Conservation (phyloP, 106 monocot genomes). For the Apostasia shenzhenica region DNA sequence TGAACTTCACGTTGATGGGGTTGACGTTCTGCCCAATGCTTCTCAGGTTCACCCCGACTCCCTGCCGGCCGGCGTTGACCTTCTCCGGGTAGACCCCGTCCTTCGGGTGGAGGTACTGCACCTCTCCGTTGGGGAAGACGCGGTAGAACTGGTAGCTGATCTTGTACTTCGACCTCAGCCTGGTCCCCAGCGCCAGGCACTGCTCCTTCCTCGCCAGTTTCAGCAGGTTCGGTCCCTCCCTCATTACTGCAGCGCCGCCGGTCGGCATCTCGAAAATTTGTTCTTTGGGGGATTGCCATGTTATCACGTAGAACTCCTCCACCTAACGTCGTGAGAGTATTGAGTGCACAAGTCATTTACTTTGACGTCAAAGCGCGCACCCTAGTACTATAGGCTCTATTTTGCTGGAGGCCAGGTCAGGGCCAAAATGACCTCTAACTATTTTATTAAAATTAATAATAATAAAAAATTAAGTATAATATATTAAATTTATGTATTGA, state of each 20-base stretch:
- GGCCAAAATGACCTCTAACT: no score
- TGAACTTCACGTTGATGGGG: constrained; percentile 96
- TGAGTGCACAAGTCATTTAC: no score
- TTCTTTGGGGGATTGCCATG: constrained; percentile 91
- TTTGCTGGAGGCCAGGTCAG: no score
- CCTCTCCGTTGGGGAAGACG: constrained; percentile 96
- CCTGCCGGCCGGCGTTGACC: constrained; percentile 83
- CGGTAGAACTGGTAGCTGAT: constrained; percentile 96
- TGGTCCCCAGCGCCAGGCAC: constrained; percentile 84
- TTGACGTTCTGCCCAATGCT: constrained; percentile 86
- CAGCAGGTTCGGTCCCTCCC: constrained; percentile 86
- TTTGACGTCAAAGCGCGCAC: no score
- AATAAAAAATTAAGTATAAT: no score
- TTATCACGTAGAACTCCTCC: constrained; percentile 96
- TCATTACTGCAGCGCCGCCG: constrained; percentile 90
- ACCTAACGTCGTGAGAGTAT: background rate
- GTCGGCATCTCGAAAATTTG: constrained; percentile 99
- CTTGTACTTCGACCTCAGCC: constrained; percentile 94
- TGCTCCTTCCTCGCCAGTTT: constrained; percentile 96
- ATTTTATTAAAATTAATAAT: no score
- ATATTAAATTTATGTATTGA: no score
- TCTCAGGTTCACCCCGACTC: constrained; percentile 68
- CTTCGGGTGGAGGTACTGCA: constrained; percentile 97
- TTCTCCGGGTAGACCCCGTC: constrained; percentile 98
- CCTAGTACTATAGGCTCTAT: no score